A percentile compares a stretch with the other conserved stretches of the same genome.
These are phyloP conservation scores for Pyronema omphalodes DNA, from an alignment of 495 filamentous ascomycete genomes.

Conservation along the genomic window DNA sequence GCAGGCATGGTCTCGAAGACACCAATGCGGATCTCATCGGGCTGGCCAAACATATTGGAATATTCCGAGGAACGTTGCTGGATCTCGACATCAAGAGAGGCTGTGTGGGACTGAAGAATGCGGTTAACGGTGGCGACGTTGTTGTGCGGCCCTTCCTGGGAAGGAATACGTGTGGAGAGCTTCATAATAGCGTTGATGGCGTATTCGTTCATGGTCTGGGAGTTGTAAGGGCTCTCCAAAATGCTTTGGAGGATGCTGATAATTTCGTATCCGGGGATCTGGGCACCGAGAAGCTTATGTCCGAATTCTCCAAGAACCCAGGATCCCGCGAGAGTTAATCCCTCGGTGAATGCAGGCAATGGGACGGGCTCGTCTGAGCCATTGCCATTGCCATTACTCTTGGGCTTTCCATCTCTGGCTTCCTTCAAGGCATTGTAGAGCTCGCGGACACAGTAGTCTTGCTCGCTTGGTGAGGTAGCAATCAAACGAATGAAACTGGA, in stretches of 20 bases:
- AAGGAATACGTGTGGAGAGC: conserved; percentile 68
- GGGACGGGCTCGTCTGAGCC: not conserved
- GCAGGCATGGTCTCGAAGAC: conserved; percentile 95
- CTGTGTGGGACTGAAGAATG: conserved; percentile 52
- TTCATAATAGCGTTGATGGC: conserved; percentile 92
- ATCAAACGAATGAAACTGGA: conserved; percentile 93
- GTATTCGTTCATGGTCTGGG: conserved; percentile 79
- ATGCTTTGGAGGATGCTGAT: conserved; percentile 82
- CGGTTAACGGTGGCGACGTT: conserved; percentile 59
- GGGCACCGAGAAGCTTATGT: conserved; percentile 47
- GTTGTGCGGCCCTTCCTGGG: conserved; percentile 31
- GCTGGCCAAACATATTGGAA: conserved; percentile 68
- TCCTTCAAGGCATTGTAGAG: conserved; percentile 77
- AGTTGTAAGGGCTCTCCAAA: conserved; percentile 79
- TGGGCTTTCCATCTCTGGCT: conserved; percentile 34
- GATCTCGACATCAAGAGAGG: conserved; percentile 79
- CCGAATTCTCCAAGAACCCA: conserved; percentile 98
- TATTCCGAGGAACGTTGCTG: conserved; percentile 94
- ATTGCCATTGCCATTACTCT: not conserved
- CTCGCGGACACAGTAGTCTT: conserved; percentile 93
- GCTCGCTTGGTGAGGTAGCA: conserved; percentile 81
- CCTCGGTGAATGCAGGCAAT: conserved; percentile 52
- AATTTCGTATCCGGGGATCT: conserved; percentile 70
- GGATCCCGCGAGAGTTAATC: conserved; percentile 77
- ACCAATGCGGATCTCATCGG: conserved; percentile 64